Evolutionary conservation across 345 rosid genomes (phyloP).

Genomic region (Schrenkiella parvula): DNA sequence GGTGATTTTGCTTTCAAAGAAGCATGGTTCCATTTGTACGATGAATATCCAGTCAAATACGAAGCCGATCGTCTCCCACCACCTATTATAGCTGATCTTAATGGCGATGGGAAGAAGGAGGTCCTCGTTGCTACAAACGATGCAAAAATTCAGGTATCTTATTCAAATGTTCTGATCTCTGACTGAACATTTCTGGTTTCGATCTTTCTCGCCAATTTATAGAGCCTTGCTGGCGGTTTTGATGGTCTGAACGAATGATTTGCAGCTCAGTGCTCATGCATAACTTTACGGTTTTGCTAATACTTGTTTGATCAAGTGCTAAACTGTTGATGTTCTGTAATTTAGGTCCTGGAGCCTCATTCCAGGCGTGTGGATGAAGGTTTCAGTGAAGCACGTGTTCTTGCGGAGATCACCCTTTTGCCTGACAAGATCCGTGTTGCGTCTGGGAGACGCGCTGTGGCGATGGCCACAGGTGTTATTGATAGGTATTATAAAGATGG

Average conservation of each 20-base stretch:
- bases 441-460: slow-evolving; percentile 83
- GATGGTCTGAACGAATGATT: background rate
- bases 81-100: slow-evolving; percentile 84
- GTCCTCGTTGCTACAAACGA: slow-evolving; percentile 89
- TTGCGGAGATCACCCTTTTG: slow-evolving; percentile 56
- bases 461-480: slow-evolving; percentile 92
- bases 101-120: slow-evolving; percentile 92
- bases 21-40: slow-evolving; percentile 84
- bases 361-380: slow-evolving; percentile 83
- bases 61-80: slow-evolving; percentile 94
- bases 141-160: slow-evolving; percentile 84
- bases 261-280: background rate
- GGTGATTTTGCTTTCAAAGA: slow-evolving; percentile 97
- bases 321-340: background rate
- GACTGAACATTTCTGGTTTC: background rate
- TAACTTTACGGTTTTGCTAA: background rate
- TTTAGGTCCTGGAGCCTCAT: slow-evolving; percentile 83
- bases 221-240: background rate
- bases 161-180: background rate
- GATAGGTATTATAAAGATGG: slow-evolving; percentile 62
- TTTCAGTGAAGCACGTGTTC: slow-evolving; percentile 81
- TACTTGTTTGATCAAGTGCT: background rate
- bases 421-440: slow-evolving; percentile 88
- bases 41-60: slow-evolving; percentile 82
- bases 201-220: background rate